Evolutionary conservation across 139 green algal species (phyloP), one percentile per base, ranked within the genome.

Genomic region (Tetradesmus lagerheimii): DNA sequence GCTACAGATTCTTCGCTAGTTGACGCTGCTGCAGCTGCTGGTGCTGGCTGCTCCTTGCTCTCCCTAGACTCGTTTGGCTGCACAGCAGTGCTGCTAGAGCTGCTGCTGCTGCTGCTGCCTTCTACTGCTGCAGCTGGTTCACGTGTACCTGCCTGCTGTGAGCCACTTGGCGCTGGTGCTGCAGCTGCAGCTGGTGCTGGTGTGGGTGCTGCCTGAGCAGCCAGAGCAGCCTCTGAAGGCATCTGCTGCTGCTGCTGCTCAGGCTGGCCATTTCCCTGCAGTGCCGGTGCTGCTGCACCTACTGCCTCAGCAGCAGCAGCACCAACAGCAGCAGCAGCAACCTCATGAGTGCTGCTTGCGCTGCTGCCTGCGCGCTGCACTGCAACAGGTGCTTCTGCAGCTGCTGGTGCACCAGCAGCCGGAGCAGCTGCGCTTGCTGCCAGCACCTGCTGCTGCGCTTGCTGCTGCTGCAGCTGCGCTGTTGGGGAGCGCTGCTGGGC

Each of bases 1-100:
- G 66, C 66, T 57, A 31, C 57, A 6, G 16, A 31, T 71, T 71
- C 57, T 71, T 71, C 43, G 20, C 1, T 66, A 45, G 29, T 41
- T 39, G 41, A 3, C 12, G 0, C 25, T 85, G 80, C 80, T 85
- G 80, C 80, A 47, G 85, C 85, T 85, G 66, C 80, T 78, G 41
- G 4, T 45, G 71, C 71, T 89, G 29, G 37, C 67, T 85, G 39
- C 79, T 38, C 9, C 57, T n/a, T 31, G 16, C 23, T 18, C 57
- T 71, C 23, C 20, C 31, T 31, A 1, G 16, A n/a, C 25, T 71
- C 57, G 38, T 20, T 23, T 66, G 41, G n/a, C n/a, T 62, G 20
- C 1, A 41, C 79, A 38, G 20, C 41, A 67, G 25, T 43, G 4
- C n/a, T 86, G 31, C 29, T 74, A 34, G 29, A 23, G 43, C 12